Evolutionary conservation across 129 eudicot species (phyloP).

Genomic region (Saussurea involucrata): DNA sequence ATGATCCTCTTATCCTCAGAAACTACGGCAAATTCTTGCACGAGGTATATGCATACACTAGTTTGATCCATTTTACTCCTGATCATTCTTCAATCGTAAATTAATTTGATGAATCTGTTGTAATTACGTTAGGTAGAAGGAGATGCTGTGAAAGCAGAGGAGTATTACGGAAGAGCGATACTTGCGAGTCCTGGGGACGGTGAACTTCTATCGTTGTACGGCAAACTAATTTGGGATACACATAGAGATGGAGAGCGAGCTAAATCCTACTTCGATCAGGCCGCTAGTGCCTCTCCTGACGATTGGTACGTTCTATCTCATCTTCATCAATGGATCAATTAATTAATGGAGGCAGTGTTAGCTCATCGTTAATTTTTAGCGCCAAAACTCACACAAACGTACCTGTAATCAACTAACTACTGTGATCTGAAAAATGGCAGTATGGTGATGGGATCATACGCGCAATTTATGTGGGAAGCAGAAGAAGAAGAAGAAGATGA

Average conservation of each 20-base stretch:
- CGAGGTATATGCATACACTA: slow-evolving; percentile 45
- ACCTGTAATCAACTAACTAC: background rate
- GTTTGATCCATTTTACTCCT: background rate
- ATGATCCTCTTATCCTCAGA: slow-evolving; percentile 57
- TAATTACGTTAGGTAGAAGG: slow-evolving; percentile 49
- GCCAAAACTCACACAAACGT: background rate
- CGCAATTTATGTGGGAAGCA: slow-evolving; percentile 75
- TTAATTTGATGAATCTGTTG: background rate
- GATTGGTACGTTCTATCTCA: slow-evolving; percentile 47
- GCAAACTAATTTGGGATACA: slow-evolving; percentile 72
- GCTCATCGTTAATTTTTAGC: background rate
- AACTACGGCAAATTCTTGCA: slow-evolving; percentile 80
- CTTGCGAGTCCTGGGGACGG: slow-evolving; percentile 83
- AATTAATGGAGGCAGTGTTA: background rate
- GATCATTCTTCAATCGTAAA: background rate
- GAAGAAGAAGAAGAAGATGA: slow-evolving; percentile 55
- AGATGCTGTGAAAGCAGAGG: slow-evolving; percentile 67
- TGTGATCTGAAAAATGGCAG: slow-evolving; percentile 27
- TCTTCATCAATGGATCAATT: slow-evolving; percentile 1
- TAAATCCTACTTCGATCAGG: slow-evolving; percentile 63
- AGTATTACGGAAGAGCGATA: slow-evolving; percentile 84
- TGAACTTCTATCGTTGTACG: slow-evolving; percentile 70
- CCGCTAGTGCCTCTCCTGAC: slow-evolving; percentile 59
- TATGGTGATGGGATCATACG: slow-evolving; percentile 75
- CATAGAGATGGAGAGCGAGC: slow-evolving; percentile 62